Conservation (phyloP, 371 early-diverging fungal species). For the Mortierella sp. region DNA sequence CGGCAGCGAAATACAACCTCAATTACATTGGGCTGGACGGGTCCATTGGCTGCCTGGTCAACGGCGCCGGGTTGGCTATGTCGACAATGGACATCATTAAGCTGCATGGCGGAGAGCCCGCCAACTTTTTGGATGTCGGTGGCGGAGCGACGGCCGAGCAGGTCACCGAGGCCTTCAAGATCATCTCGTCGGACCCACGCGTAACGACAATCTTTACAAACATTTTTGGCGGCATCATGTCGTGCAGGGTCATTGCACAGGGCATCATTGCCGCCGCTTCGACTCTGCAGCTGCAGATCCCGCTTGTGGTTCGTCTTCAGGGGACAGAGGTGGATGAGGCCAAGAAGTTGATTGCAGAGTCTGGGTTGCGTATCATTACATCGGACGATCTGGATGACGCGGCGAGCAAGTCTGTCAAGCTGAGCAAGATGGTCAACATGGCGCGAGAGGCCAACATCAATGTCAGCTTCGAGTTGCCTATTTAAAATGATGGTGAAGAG, state of each 20-base stretch:
- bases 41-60: conserved; percentile 85
- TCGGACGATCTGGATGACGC: conserved; percentile 96
- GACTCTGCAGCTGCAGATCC: conserved; percentile 90
- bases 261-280: conserved; percentile 97
- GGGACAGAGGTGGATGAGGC: conserved; percentile 91
- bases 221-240: conserved; percentile 99
- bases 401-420: conserved; percentile 92
- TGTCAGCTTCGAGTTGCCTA: conserved; percentile 70
- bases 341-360: conserved; percentile 90
- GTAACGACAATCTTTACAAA: conserved; percentile 97
- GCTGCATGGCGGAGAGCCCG: conserved; percentile 98
- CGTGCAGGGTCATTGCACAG: conserved; percentile 98
- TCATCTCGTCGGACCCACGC: conserved; percentile 94
- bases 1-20: conserved; percentile 95
- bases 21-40: conserved; percentile 99
- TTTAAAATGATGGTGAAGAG: conserved; percentile 29
- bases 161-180: conserved; percentile 98
- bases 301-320: conserved; percentile 96
- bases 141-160: conserved; percentile 96
- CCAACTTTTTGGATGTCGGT: conserved; percentile 99
- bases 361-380: conserved; percentile 92
- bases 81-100: conserved; percentile 99
- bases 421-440: conserved; percentile 87
- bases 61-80: conserved; percentile 99
- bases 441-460: conserved; percentile 78